A percentile compares a stretch with the other conserved stretches of the same genome.
Conservation (phyloP, 768 basidiomycete species). For the Panaeolus papilionaceus region DNA sequence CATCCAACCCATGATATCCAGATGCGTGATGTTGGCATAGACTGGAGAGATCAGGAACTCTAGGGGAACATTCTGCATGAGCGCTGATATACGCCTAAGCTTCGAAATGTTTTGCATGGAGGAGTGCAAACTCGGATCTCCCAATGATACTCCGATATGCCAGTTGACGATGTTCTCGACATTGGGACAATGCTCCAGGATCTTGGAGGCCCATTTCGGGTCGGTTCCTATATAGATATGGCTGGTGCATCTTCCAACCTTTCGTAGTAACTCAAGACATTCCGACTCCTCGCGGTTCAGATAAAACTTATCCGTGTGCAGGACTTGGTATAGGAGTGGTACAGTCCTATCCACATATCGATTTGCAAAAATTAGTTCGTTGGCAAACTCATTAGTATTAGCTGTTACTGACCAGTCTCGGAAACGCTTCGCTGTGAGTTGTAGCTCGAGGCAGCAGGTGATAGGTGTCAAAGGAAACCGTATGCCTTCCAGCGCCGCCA, state of each 20-base stretch:
- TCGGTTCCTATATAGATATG: neutral
- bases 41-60: neutral
- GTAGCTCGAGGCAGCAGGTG: neutral
- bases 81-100: neutral
- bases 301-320: neutral
- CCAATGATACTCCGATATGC: neutral
- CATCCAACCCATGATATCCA: neutral
- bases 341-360: neutral
- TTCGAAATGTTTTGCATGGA: neutral
- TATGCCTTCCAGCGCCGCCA: neutral
- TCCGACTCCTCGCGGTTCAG: neutral
- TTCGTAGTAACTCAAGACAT: neutral
- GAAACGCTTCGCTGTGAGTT: neutral
- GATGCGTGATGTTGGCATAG: neutral
- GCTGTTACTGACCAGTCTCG: neutral
- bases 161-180: neutral
- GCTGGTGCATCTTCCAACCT: neutral
- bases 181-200: slow-evolving; percentile 1
- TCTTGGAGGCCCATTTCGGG: neutral
- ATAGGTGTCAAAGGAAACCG: neutral
- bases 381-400: neutral
- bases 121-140: neutral
- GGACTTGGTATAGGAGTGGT: neutral
- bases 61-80: neutral
- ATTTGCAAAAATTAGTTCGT: neutral